These are phyloP conservation scores for Wickerhamiella nectarea DNA, from an alignment of 805 yeast genomes.

Conservation along the genomic window DNA sequence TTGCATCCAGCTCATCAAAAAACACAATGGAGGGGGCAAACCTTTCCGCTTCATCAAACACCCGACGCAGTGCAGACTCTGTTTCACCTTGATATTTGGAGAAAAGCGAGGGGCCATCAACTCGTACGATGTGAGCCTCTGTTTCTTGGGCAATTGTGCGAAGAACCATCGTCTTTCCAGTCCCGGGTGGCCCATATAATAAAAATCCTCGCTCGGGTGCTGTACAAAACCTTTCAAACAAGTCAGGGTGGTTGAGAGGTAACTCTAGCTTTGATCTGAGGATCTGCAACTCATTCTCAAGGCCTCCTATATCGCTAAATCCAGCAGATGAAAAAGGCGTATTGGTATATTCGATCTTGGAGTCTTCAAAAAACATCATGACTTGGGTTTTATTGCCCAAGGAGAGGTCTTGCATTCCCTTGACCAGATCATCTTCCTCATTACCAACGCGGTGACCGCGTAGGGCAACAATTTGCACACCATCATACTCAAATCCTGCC, in stretches of 20 bases:
- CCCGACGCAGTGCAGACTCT: conserved; percentile 66
- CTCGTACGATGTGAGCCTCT: conserved; percentile 70
- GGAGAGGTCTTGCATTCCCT: no score
- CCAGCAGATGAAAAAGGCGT: conserved; percentile 12
- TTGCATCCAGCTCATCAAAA: conserved; percentile 86
- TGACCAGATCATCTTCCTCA: conserved; percentile 28
- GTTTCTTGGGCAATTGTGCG: conserved; percentile 64
- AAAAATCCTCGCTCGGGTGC: conserved; percentile 89
- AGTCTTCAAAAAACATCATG: neutral
- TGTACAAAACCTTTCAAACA: conserved; percentile 75
- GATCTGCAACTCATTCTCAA: conserved; percentile 44
- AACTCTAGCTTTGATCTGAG: conserved; percentile 58
- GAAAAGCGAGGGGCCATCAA: conserved; percentile 84
- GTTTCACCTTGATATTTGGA: conserved; percentile 92
- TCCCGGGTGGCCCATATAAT: conserved; percentile 93
- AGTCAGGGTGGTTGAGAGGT: conserved; percentile 64
- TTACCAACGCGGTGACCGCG: conserved; percentile 29
- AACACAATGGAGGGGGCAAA: conserved; percentile 81
- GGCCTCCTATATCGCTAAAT: conserved; percentile 65
- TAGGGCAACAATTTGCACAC: conserved; percentile 46
- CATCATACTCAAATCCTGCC: conserved; percentile 30
- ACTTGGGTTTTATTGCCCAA: no score
- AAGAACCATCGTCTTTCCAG: conserved; percentile 85
- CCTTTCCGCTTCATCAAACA: conserved; percentile 70
- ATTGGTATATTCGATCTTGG: conserved; percentile 14